These are phyloP conservation scores for Athelia psychrophila DNA, from an alignment of 1,284 basidiomycete genomes.

Conservation along the genomic window DNA sequence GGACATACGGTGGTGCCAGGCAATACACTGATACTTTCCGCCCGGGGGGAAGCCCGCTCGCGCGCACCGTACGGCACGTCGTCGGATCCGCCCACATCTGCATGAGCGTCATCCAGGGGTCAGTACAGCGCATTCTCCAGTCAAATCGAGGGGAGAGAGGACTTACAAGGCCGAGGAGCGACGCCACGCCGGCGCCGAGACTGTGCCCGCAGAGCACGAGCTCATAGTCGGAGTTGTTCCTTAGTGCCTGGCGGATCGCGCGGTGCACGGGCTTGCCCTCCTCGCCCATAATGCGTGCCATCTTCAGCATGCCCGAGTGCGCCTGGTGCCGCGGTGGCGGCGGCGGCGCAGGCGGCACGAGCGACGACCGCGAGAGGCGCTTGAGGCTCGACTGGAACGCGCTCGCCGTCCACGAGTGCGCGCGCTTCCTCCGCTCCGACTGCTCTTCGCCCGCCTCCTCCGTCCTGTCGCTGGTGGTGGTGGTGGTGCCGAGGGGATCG, in stretches of 20 bases:
- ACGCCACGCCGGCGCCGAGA: conserved; percentile 77
- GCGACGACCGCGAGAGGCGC: conserved; percentile 13
- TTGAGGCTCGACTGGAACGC: conserved; percentile 30
- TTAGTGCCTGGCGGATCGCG: conserved; percentile 68
- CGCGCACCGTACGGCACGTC: conserved; percentile 68
- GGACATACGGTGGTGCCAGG: conserved; percentile 73
- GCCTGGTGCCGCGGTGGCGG: conserved; percentile 48
- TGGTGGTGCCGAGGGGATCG: conserved; percentile 26
- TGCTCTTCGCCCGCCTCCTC: conserved; percentile 14
- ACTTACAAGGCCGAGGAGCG: conserved; percentile 69
- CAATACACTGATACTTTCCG: conserved; percentile 74
- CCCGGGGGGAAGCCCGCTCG: conserved; percentile 68
- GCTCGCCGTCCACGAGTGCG: conserved; percentile 27
- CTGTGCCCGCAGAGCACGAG: conserved; percentile 13
- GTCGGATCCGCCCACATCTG: conserved; percentile 84
- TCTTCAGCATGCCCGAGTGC: conserved; percentile 77
- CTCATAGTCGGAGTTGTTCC: conserved; percentile 71
- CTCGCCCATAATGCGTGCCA: conserved; percentile 77
- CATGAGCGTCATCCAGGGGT: too few species aligned
- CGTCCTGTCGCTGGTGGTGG: too few species aligned
- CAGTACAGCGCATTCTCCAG: conserved; percentile 4
- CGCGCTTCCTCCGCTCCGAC: conserved; percentile 17
- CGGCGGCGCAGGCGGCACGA: conserved; percentile 19
- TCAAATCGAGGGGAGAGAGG: background rate
- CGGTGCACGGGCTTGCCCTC: conserved; percentile 75